These are phyloP conservation scores for Forsythia suspensa DNA, from an alignment of 257 asterid genomes.

Conservation along the genomic window DNA sequence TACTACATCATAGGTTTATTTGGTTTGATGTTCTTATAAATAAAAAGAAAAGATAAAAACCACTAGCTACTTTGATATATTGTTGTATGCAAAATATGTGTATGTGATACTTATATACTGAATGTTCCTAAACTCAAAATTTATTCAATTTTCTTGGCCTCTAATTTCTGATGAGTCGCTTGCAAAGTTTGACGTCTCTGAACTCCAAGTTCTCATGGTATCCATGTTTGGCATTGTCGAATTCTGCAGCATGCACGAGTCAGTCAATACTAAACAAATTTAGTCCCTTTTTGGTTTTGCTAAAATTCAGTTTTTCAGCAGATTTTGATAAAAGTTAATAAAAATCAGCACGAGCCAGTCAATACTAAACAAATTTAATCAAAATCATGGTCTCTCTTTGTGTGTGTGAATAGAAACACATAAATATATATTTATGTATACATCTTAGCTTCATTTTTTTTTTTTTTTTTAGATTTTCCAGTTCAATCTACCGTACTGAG, in stretches of 20 bases:
- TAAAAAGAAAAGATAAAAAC: no score
- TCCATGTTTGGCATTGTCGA: slow-evolving; percentile 12
- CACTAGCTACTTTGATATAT: no score
- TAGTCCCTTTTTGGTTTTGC: no score
- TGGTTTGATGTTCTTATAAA: not conserved
- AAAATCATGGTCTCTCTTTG: not conserved
- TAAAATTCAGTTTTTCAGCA: no score
- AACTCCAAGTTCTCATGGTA: slow-evolving; percentile 18
- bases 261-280: not conserved
- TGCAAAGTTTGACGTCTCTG: not conserved
- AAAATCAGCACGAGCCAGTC: not conserved
- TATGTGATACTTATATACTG: not conserved
- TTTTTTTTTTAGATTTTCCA: not conserved
- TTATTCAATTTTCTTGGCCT: not conserved
- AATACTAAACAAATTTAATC: not conserved
- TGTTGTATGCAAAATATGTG: not conserved
- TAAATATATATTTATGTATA: no score
- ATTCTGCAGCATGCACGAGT: slow-evolving; percentile 25
- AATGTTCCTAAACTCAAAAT: not conserved
- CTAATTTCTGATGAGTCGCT: not conserved
- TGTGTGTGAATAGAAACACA: no score
- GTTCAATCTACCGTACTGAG: not conserved
- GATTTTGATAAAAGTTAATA: no score
- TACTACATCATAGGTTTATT: not conserved
- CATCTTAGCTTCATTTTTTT: no score